A percentile compares a stretch with the other conserved stretches of the same genome.
phyloP scores from a whole-genome alignment of 805 yeast species.

The Lipomyces starkeyi region DNA sequence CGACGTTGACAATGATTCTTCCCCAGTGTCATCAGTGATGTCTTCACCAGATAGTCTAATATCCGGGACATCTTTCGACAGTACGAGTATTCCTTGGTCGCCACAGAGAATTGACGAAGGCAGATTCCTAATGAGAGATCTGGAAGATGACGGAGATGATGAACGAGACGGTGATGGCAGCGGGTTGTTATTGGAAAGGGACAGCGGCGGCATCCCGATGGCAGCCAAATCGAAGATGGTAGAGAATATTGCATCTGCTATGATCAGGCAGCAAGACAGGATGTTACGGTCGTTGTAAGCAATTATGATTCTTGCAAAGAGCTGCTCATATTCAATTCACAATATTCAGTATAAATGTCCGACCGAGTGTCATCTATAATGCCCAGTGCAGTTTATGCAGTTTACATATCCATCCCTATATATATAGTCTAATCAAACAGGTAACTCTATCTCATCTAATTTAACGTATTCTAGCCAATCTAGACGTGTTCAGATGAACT shows the following conservation, averaged over 20 bases:
- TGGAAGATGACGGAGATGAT: constrained; percentile 8
- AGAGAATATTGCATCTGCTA: constrained; percentile 31
- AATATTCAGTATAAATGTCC: not conserved
- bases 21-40: constrained; percentile 18
- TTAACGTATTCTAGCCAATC: constrained; percentile 62
- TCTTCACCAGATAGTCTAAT: constrained; percentile 30
- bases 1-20: not conserved
- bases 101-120: constrained; percentile 4
- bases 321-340: not conserved
- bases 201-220: constrained; percentile 19
- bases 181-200: constrained; percentile 10
- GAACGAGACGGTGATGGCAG: constrained; percentile 17
- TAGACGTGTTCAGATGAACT: constrained; percentile 75
- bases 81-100: constrained; percentile 19
- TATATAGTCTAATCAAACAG: no score
- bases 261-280: constrained; percentile 27
- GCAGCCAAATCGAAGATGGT: constrained; percentile 22
- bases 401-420: not conserved
- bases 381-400: not conserved
- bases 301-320: not conserved
- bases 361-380: not conserved
- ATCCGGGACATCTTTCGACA: constrained; percentile 23
- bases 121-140: constrained; percentile 7
- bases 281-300: not conserved
- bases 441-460: not conserved